Conservation (phyloP, 139 green algal genomes). For the Mesotaenium endlicherianum region DNA sequence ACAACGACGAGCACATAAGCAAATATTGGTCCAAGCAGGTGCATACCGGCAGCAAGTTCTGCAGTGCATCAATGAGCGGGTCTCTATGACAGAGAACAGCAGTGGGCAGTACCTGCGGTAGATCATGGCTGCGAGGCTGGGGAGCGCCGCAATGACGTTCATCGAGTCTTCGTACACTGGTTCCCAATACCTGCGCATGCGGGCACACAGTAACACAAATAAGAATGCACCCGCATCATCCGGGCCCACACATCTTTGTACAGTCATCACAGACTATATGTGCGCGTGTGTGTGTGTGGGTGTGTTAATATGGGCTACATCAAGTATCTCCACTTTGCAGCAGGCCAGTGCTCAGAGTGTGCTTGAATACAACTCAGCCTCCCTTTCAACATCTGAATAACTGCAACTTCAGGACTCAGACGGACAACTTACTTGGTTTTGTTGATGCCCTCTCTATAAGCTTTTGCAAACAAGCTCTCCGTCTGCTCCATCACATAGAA, state of each 20-base stretch:
- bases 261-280: too few species aligned
- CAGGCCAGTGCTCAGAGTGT: neutral
- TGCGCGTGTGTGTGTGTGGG: neutral
- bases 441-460: constrained; percentile 81
- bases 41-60: too few species aligned
- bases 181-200: constrained; percentile 77
- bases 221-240: too few species aligned
- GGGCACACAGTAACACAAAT: constrained; percentile 5
- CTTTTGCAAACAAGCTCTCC: constrained; percentile 77
- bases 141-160: constrained; percentile 92
- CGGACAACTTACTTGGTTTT: constrained; percentile 61
- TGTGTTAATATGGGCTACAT: neutral
- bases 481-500: constrained; percentile 44
- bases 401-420: too few species aligned
- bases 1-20: too few species aligned
- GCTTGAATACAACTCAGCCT: neutral
- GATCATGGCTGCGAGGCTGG: constrained; percentile 81
- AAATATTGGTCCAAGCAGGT: too few species aligned
- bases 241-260: too few species aligned
- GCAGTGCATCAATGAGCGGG: too few species aligned
- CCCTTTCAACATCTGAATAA: too few species aligned
- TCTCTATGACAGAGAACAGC: too few species aligned
- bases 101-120: constrained; percentile 76
- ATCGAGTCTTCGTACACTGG: constrained; percentile 85
- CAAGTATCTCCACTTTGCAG: neutral